Evolutionary conservation across 345 rosid genomes (phyloP).

Genomic region (Odontarrhena argentea): DNA sequence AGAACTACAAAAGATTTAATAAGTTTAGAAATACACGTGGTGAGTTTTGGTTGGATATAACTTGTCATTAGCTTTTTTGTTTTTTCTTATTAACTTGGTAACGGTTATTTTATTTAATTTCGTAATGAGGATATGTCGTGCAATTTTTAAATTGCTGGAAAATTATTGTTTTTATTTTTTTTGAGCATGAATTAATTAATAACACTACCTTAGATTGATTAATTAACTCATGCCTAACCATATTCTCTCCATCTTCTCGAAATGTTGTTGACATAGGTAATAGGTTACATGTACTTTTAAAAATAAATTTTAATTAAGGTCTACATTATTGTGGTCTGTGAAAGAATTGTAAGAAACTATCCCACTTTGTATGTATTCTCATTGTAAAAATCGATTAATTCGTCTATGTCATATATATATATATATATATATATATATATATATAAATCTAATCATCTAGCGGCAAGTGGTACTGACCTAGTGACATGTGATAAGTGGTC

Average conservation of each 20-base stretch:
- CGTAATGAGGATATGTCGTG: too few relatives aligned
- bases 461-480: too few relatives aligned
- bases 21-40: conserved; percentile 16
- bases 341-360: too few relatives aligned
- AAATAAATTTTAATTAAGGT: background rate
- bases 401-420: too few relatives aligned
- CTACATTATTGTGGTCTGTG: background rate
- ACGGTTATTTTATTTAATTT: too few relatives aligned
- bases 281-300: background rate
- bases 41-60: background rate
- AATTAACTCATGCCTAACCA: conserved; percentile 1
- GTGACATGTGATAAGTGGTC: too few relatives aligned
- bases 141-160: too few relatives aligned
- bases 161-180: too few relatives aligned
- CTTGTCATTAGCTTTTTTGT: conserved; percentile 27
- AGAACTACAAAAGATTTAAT: conserved; percentile 3
- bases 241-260: background rate
- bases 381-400: too few relatives aligned
- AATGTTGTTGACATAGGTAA: conserved; percentile 1
- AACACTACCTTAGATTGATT: background rate
- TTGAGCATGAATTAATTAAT: background rate
- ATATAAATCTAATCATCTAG: too few relatives aligned
- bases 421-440: too few relatives aligned
- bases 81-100: background rate
- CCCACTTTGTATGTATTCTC: too few relatives aligned